Evolutionary conservation across 2,329 filamentous ascomycete genomes (phyloP).

Genomic region (Coleophoma eucalyptorum): DNA sequence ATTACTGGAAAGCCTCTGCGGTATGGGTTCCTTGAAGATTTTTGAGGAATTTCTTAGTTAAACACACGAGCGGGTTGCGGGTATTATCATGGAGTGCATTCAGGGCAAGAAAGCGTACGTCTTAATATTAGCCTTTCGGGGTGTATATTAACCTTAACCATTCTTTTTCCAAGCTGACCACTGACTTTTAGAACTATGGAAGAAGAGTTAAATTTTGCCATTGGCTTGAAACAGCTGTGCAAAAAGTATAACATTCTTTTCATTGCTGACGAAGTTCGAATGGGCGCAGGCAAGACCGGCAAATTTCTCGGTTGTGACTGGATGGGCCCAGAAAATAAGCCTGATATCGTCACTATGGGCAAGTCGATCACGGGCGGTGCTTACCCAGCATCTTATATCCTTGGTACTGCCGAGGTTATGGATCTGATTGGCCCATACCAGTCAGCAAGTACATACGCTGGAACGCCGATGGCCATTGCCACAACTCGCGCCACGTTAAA

Average conservation of each 20-base stretch:
- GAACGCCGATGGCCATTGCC: slow-evolving; percentile 3
- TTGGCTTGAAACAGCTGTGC: slow-evolving; percentile 1
- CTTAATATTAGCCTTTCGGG: no score
- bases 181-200: neutral
- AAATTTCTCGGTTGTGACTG: slow-evolving; percentile 18
- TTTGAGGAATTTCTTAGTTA: neutral
- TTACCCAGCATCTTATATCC: slow-evolving; percentile 6
- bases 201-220: slow-evolving; percentile 1
- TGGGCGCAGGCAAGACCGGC: slow-evolving; percentile 19
- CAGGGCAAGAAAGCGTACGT: neutral
- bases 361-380: slow-evolving; percentile 10
- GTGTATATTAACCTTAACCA: no score
- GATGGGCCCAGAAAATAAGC: slow-evolving; percentile 16
- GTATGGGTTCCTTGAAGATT: neutral
- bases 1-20: neutral
- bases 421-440: neutral
- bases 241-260: slow-evolving; percentile 7
- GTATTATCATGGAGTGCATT: slow-evolving; percentile 5
- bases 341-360: slow-evolving; percentile 18
- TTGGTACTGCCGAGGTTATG: slow-evolving; percentile 4
- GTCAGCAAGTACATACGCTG: slow-evolving; percentile 5
- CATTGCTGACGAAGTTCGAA: slow-evolving; percentile 21
- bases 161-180: neutral
- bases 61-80: neutral
- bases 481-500: no score